These are phyloP conservation scores for Arachis hypogaea DNA, from an alignment of 306 rosid species.

Conservation along the genomic window DNA sequence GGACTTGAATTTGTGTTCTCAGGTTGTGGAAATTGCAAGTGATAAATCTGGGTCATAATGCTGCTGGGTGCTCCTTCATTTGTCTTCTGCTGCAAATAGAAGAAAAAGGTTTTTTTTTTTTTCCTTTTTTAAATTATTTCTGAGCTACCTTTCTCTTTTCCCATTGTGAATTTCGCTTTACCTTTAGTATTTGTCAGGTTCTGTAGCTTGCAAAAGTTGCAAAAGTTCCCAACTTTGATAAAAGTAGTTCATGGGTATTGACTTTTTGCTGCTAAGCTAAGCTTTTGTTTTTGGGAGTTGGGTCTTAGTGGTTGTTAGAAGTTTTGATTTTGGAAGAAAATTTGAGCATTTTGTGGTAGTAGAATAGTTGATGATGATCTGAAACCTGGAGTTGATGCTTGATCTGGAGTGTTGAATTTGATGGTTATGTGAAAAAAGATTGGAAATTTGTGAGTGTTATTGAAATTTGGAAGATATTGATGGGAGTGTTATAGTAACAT, in stretches of 20 bases:
- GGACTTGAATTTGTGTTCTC: background rate
- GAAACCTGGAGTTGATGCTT: constrained; percentile 32
- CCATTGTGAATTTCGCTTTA: constrained; percentile 31
- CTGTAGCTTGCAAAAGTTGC: constrained; percentile 23
- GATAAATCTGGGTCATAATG: constrained; percentile 36
- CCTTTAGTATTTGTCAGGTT: constrained; percentile 27
- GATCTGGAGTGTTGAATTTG: constrained; percentile 31
- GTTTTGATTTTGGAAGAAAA: constrained; percentile 1
- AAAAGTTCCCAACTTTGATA: constrained; percentile 25
- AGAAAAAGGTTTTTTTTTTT: constrained; percentile 4
- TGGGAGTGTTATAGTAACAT: constrained; percentile 41
- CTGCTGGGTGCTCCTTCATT: constrained; percentile 48
- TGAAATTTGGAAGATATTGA: constrained; percentile 34
- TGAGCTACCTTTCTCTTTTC: constrained; percentile 34
- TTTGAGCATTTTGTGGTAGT: constrained; percentile 21
- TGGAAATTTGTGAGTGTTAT: constrained; percentile 28
- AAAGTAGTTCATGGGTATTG: constrained; percentile 42
- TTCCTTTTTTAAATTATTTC: background rate
- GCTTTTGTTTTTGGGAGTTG: constrained; percentile 11
- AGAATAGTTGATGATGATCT: constrained; percentile 34
- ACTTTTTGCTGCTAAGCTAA: constrained; percentile 28
- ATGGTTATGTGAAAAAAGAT: constrained; percentile 3
- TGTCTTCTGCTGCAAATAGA: constrained; percentile 15
- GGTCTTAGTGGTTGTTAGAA: constrained; percentile 38
- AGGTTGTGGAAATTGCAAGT: constrained; percentile 2